phyloP scores from a whole-genome alignment of 2,329 filamentous ascomycete genomes.

The Talaromyces sp. region DNA sequence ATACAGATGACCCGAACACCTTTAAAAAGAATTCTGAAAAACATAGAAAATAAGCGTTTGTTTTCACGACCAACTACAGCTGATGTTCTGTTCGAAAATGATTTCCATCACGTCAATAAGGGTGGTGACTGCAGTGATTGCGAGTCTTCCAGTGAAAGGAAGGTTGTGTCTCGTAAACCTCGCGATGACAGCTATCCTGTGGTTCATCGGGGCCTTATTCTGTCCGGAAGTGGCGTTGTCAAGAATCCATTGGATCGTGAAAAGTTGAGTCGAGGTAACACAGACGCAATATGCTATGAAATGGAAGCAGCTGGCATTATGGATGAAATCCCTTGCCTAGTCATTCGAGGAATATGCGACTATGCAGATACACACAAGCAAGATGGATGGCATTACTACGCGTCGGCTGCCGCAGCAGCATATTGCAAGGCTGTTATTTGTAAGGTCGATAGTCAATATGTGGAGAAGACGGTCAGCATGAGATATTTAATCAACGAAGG shows the following conservation, averaged over 20 bases:
- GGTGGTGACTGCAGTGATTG: background rate
- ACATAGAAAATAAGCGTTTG: background rate
- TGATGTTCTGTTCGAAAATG: background rate
- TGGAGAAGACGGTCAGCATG: too few relatives aligned
- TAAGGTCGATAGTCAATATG: too few relatives aligned
- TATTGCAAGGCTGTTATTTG: background rate
- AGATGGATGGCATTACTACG: background rate
- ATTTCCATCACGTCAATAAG: background rate
- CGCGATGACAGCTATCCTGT: background rate
- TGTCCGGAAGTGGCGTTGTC: background rate
- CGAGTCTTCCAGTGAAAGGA: background rate
- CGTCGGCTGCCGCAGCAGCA: background rate
- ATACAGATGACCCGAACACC: background rate
- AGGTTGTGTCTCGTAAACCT: background rate
- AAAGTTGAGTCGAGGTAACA: background rate
- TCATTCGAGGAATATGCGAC: background rate
- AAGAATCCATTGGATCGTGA: background rate
- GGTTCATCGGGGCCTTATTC: background rate
- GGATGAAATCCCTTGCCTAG: background rate
- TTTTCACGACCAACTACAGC: background rate
- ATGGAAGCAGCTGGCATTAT: background rate
- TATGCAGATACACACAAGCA: constrained; percentile 1
- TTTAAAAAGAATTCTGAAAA: background rate
- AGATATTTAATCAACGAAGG: too few relatives aligned
- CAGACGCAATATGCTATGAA: background rate